Base-by-base conservation (phyloP, 139 green algal species). In the Mesotaenium endlicherianum region DNA sequence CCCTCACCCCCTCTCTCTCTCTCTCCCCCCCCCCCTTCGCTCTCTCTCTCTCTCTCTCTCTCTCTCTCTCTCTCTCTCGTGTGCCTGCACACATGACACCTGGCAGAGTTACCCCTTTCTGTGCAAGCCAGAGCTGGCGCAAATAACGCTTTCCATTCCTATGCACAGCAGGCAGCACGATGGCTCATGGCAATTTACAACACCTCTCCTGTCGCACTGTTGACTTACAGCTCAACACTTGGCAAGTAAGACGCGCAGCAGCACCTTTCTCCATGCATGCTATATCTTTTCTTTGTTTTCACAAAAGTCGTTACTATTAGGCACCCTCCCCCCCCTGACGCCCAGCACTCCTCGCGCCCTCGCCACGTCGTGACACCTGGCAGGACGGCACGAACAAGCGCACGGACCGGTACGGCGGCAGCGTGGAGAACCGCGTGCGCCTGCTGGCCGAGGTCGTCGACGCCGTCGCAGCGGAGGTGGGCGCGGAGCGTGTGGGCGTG, bases 401-500 rank as follows among this genome's bases (percentile, higher is more conserved):
- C n/a, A 72, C 58, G 34, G 82, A 88, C 59, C 50, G 84, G 77
- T 88, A 84, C 49, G 82, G 82, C 2, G 82, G 81, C 14, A 42
- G 31, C 26, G 14, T 77, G 6, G 81, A 87, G 55, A 78, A 78
- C n/a, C 34, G 81, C 4, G 55, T 30, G 30, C 44, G 77, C 30
- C 77, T 83, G 8, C 34, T 70, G 0, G 42, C 44, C 0, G 83
- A 91, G 41, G 89, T 93, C 38, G 89, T 94, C 38, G 70, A 82
- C 26, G 64, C 64, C 26, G 75, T 91, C 3, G 83, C 91, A 39
- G 50, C 91, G 6, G 49, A 90, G 69, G 76, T 94, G 45, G 91
- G 89, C 1, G 82, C 89, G 1, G 86, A 92, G 30, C 83, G 89
- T 11, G 90, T 93, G 20, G 94, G 92, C 55, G 82, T 96, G 45